Evolutionary conservation across 306 rosid genomes (phyloP).

Genomic region (Fagus crenata): DNA sequence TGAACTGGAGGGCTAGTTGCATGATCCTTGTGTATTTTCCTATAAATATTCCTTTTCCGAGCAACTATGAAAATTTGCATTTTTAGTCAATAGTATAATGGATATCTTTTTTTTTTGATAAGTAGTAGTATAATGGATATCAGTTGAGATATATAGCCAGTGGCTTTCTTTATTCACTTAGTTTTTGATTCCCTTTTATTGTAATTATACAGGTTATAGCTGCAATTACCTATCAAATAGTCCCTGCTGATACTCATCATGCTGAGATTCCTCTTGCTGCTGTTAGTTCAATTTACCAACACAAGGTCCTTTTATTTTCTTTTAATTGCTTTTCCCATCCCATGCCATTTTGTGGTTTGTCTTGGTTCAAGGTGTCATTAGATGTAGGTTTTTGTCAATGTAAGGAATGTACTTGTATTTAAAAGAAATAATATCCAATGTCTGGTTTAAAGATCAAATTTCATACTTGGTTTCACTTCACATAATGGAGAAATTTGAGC

Average conservation of each 20-base stretch:
- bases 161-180: background rate
- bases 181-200: background rate
- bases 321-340: background rate
- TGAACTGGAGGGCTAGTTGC: background rate
- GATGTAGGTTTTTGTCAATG: background rate
- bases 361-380: slow-evolving; percentile 8
- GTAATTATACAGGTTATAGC: slow-evolving; percentile 62
- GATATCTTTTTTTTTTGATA: too few relatives aligned
- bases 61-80: background rate
- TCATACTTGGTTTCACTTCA: slow-evolving; percentile 11
- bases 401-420: slow-evolving; percentile 20
- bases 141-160: background rate
- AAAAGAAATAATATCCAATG: background rate
- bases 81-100: slow-evolving; percentile 1
- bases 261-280: slow-evolving; percentile 97
- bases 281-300: slow-evolving; percentile 58
- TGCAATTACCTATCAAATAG: slow-evolving; percentile 81
- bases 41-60: background rate
- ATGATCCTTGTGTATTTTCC: background rate
- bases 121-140: too few relatives aligned
- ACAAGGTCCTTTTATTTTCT: slow-evolving; percentile 52
- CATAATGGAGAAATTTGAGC: slow-evolving; percentile 7
- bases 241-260: slow-evolving; percentile 82
- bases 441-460: slow-evolving; percentile 7
- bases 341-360: background rate